phyloP scores from a whole-genome alignment of 805 yeast genomes.

The Saturnispora sekii region DNA sequence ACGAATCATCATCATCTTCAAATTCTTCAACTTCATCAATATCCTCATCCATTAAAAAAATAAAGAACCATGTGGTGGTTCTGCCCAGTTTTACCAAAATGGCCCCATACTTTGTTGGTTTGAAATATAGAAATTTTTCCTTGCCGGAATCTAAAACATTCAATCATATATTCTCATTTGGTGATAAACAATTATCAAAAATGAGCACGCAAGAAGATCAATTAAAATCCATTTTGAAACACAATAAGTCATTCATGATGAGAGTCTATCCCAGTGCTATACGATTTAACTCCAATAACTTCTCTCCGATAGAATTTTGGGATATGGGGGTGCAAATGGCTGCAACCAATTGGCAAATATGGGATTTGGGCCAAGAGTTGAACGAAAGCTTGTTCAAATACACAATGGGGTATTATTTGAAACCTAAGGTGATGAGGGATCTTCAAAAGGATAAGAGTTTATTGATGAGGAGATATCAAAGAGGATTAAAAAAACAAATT shows the following conservation, averaged over 20 bases:
- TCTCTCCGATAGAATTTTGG: constrained; percentile 77
- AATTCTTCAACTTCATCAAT: constrained; percentile 14
- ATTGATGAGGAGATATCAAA: neutral
- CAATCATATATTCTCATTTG: constrained; percentile 81
- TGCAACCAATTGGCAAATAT: constrained; percentile 94
- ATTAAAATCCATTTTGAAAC: constrained; percentile 52
- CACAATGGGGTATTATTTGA: constrained; percentile 66
- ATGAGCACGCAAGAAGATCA: constrained; percentile 57
- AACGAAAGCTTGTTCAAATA: constrained; percentile 70
- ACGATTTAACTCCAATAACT: constrained; percentile 70
- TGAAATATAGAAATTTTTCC: constrained; percentile 72
- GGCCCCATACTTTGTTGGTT: constrained; percentile 67
- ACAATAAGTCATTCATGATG: constrained; percentile 66
- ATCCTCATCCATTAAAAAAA: constrained; percentile 16
- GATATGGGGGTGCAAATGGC: constrained; percentile 83
- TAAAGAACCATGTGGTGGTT: constrained; percentile 17
- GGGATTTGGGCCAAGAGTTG: constrained; percentile 80
- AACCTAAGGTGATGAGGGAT: constrained; percentile 39
- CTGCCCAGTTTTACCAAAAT: constrained; percentile 42
- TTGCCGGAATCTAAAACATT: constrained; percentile 73
- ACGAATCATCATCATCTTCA: constrained; percentile 22
- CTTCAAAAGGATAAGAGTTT: neutral
- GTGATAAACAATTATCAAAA: constrained; percentile 57
- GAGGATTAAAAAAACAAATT: constrained; percentile 13
- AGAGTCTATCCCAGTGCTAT: constrained; percentile 81